Base-by-base conservation (phyloP, 2,329 filamentous ascomycete genomes). In the Paraphoma chrysanthemicola region DNA sequence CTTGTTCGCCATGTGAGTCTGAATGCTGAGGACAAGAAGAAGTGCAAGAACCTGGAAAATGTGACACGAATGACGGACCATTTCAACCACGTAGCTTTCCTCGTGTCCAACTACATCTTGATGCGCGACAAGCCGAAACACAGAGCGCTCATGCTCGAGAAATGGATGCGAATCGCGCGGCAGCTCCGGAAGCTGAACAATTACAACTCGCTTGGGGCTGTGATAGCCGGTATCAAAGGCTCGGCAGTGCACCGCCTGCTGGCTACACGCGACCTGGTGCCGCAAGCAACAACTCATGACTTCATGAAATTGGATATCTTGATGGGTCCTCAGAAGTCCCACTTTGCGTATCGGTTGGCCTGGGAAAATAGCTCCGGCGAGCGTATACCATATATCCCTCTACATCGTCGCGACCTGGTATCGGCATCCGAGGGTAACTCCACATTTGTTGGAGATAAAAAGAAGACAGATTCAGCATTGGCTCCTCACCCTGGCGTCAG, bases 51-150 rank as follows among this genome's bases (percentile, higher is more conserved):
- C 67, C 82, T 97, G 66, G 87, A 89, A 57, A 94, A 97, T 70
- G 92, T 98, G 51, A 93, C 95, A 70, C 90, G 93, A 56, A 96
- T 97, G 92, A 95, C 96, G 65, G 88, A 88, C 51, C 93, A 98
- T 76, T 86, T 86, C 70, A 87, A 88, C 63, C 85, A 85, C 57
- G 76, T 88, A 23, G 84, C 85, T 0, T 83, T 81, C 53, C 81
- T 81, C 62, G 83, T 86, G 6, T 80, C 82, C 3, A 78, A 88
- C 53, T 79, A 82, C 50, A 72, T 86, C 10, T 82, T 99, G 8
- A 85, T 98, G 64, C 88, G 94, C 60, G 94, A 98, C 73, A 99
- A 99, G 79, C 89, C 95, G 10, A 98, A 98, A 77, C 95, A 99
- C 75, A 86, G 95, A 61, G 93, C 93, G 2, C 85, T 90, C 60